Percentiles rank a stretch among this genome's conserved stretches.
phyloP scores from a whole-genome alignment of 2,329 filamentous ascomycete species.

The Botrytis sinoallii region DNA sequence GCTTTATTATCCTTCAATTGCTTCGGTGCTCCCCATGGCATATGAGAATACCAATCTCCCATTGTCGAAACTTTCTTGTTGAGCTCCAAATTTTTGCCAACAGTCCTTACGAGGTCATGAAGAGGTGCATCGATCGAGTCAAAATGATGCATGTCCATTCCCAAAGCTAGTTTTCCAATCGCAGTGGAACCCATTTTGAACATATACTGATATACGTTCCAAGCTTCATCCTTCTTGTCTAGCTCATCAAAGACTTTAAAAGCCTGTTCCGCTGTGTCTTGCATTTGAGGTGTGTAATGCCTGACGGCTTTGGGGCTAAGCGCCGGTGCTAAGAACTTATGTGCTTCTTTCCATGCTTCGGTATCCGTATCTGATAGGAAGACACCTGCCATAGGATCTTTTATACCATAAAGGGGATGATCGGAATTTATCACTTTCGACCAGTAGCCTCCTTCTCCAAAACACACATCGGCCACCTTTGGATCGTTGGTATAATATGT shows the following conservation, averaged over 20 bases:
- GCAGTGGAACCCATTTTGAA: slow-evolving; percentile 46
- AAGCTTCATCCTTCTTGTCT: slow-evolving; percentile 33
- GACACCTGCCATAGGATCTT: slow-evolving; percentile 22
- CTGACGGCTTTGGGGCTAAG: slow-evolving; percentile 40
- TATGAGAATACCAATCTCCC: slow-evolving; percentile 44
- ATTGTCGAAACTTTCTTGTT: slow-evolving; percentile 47
- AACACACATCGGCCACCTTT: slow-evolving; percentile 36
- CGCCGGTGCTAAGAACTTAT: slow-evolving; percentile 28
- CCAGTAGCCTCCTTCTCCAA: slow-evolving; percentile 40
- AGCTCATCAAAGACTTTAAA: slow-evolving; percentile 31
- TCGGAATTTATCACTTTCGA: slow-evolving; percentile 38
- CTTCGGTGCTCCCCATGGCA: slow-evolving; percentile 47
- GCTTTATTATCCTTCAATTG: slow-evolving; percentile 25
- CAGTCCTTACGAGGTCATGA: slow-evolving; percentile 41
- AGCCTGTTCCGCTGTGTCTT: slow-evolving; percentile 23
- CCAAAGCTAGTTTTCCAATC: slow-evolving; percentile 45
- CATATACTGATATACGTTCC: slow-evolving; percentile 52
- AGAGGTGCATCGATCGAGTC: slow-evolving; percentile 40
- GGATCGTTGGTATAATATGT: slow-evolving; percentile 41
- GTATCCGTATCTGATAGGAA: slow-evolving; percentile 28
- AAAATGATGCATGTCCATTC: slow-evolving; percentile 47
- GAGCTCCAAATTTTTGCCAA: slow-evolving; percentile 42
- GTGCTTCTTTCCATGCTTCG: slow-evolving; percentile 21
- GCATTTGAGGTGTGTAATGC: slow-evolving; percentile 30
- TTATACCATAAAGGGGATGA: slow-evolving; percentile 27